Base-by-base conservation (phyloP, 495 filamentous ascomycete genomes). In the Bryoglossum gracile region DNA sequence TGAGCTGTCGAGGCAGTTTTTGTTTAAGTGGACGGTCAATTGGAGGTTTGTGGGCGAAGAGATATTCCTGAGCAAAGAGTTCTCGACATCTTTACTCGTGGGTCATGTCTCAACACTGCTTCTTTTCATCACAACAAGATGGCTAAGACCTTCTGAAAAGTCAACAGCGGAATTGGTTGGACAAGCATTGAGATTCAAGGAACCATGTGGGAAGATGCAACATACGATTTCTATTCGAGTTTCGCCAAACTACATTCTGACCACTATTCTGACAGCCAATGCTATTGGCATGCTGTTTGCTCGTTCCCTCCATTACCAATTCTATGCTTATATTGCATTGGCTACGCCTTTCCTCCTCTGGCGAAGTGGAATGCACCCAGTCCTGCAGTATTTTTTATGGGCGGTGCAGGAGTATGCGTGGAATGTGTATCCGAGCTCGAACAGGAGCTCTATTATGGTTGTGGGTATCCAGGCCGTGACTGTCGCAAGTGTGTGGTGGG, bases 11-110 rank as follows among this genome's bases (percentile, higher is more conserved):
- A 74, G 92, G 37, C 77, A 82, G 55, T 98, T 98, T 63, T 72
- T 95, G 53, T 96, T 88, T 72, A 90, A 94, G 62, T 97, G 92
- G 92, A 97, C 92, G 0, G 92, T 98, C 48, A 98, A 98, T 64
- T 98, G 91, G 91, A 78, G 91, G 36, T 96, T 98, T 56, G 64
- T 96, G 4, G 80, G 82, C 10, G 88, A 96, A 60, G 80, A 88
- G 17, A 64, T 64, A 1, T 98, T 98, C 55, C 71, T 94, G 18
- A 94, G 87, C 42, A 76, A 67, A 45, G 62, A 70, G 10, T 95
- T 96, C 60, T 79, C 89, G 28, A 39, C 81, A 16, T 64, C 64
- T 6, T 69, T 98, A 34, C 67, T 96, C 16, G 72, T 68, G 4
- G 61, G 83, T 42, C 89, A 98, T 67, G 65, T 75, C n/a, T 59